Evolutionary conservation across 805 yeast genomes (phyloP).

Genomic region (Candida coquimbonensis): DNA sequence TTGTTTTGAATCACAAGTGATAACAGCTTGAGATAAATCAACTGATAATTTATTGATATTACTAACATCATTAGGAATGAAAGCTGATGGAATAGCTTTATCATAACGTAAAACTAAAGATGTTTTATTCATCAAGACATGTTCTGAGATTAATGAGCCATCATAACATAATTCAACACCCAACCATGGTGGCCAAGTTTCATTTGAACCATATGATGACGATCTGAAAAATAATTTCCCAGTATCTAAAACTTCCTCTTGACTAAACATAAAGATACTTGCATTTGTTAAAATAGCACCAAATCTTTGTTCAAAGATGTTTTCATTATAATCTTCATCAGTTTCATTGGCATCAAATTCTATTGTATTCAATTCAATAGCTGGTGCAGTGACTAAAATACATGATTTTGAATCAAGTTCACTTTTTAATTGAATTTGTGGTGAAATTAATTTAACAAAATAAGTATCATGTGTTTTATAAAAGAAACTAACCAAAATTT

Average conservation of each 20-base stretch:
- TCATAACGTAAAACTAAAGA: constrained; percentile 58
- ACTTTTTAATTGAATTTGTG: constrained; percentile 71
- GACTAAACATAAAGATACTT: constrained; percentile 60
- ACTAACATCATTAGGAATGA: constrained; percentile 22
- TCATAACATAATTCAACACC: constrained; percentile 65
- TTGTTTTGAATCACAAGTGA: constrained; percentile 67
- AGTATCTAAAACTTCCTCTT: constrained; percentile 36
- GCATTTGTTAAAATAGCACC: constrained; percentile 67
- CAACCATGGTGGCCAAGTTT: constrained; percentile 87
- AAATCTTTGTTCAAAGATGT: constrained; percentile 54
- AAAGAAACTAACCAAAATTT: constrained; percentile 28
- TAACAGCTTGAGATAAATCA: constrained; percentile 62
- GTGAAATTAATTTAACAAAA: constrained; percentile 62
- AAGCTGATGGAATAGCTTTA: constrained; percentile 40
- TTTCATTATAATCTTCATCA: constrained; percentile 36
- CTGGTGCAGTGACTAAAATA: constrained; percentile 66
- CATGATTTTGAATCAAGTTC: constrained; percentile 48
- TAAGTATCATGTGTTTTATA: constrained; percentile 45
- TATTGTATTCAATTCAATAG: constrained; percentile 60
- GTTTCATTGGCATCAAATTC: constrained; percentile 45
- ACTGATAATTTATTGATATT: constrained; percentile 44
- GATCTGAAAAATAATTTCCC: constrained; percentile 39
- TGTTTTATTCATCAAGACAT: constrained; percentile 55
- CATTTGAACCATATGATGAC: constrained; percentile 52
- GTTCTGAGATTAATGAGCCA: constrained; percentile 37